Percentiles rank a stretch among this genome's conserved stretches.
Evolutionary conservation across 352 stramenopile species (phyloP).

Genomic region (Globisporangium takayamanum): DNA sequence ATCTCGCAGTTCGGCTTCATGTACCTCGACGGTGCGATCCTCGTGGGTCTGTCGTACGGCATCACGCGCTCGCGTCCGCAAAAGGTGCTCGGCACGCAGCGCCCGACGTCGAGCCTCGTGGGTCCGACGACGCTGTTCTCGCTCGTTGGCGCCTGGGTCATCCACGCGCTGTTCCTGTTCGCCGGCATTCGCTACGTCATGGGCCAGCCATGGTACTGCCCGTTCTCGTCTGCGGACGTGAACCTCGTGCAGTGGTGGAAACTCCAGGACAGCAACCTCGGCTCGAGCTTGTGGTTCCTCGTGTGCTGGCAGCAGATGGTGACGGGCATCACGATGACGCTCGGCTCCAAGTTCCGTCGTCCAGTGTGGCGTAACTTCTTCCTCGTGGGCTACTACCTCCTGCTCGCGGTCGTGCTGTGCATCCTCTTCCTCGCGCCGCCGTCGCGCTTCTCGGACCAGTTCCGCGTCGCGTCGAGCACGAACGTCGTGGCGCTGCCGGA

Average conservation of each 20-base stretch:
- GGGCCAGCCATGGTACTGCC: slow-evolving; percentile 57
- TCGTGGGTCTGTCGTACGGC: slow-evolving; percentile 72
- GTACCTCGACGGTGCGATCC: slow-evolving; percentile 71
- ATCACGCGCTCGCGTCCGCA: slow-evolving; percentile 68
- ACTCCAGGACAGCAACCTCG: slow-evolving; percentile 62
- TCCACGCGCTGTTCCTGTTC: slow-evolving; percentile 79
- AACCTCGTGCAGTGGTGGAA: slow-evolving; percentile 72
- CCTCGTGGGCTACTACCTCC: slow-evolving; percentile 51
- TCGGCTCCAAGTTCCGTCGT: slow-evolving; percentile 60
- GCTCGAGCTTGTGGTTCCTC: slow-evolving; percentile 53
- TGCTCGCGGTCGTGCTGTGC: slow-evolving; percentile 47
- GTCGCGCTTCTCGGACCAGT: slow-evolving; percentile 55
- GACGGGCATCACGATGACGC: slow-evolving; percentile 46
- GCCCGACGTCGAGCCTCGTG: slow-evolving; percentile 80
- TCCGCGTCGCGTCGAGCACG: slow-evolving; percentile 66
- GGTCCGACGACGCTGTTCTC: slow-evolving; percentile 66
- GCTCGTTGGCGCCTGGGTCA: slow-evolving; percentile 41
- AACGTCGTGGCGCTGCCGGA: slow-evolving; percentile 64
- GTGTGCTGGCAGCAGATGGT: slow-evolving; percentile 69
- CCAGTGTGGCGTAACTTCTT: slow-evolving; percentile 61
- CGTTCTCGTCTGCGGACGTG: slow-evolving; percentile 56
- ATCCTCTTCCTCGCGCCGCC: slow-evolving; percentile 52
- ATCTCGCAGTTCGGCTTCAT: slow-evolving; percentile 87
- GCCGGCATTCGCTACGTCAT: slow-evolving; percentile 52
- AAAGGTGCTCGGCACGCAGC: slow-evolving; percentile 43